Evolutionary conservation across 1,284 basidiomycete species (phyloP), one percentile per base, ranked within the genome.

Genomic region (Cutaneotrichosporon sp.): DNA sequence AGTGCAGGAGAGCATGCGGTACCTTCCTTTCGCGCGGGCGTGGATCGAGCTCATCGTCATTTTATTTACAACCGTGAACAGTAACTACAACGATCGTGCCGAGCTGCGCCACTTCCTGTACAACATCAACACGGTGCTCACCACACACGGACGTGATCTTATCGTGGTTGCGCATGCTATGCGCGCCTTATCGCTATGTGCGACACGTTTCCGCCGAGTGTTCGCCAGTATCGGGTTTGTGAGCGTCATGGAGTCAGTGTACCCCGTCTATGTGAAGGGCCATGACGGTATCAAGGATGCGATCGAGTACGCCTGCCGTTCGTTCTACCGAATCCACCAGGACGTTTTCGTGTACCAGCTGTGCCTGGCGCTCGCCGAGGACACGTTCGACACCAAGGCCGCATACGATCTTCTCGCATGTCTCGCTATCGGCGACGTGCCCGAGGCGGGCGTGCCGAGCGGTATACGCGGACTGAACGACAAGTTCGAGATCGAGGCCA

Each of bases 331-430:
- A 4, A 78, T 87, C 3, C 87, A 90, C 64, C 79, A 81, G 57
- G 86, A 88, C 45, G 79, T 82, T 0, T 88, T 88, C 63, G 77
- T 88, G 35, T 88, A 87, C 66, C 87, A 89, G 66, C 80, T 80
- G 26, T 69, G 66, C 46, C 75, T 88, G 50, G 84, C 84, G 53
- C 78, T 81, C 17, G 79, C 83, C 1, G 81, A 41, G 22, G 22
- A 41, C 38, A 81, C 25, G 3, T 76, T 78, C 51, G 68, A 83
- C 19, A 77, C 82, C 2, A 72, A 73, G 3, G 72, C 79, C 17
- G 80, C 67, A 2, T 71, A 70, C 48, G 33, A 55, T 9, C 49
- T 71, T 1, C 49, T 74, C 5, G 47, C 61, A 0, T 61, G 57
- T 26, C 57, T 73, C 9, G 58, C 66, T 17, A 33, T 37, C 3